These are phyloP conservation scores for Xylaria sp. DNA, from an alignment of 2,329 filamentous ascomycete genomes.

Conservation along the genomic window DNA sequence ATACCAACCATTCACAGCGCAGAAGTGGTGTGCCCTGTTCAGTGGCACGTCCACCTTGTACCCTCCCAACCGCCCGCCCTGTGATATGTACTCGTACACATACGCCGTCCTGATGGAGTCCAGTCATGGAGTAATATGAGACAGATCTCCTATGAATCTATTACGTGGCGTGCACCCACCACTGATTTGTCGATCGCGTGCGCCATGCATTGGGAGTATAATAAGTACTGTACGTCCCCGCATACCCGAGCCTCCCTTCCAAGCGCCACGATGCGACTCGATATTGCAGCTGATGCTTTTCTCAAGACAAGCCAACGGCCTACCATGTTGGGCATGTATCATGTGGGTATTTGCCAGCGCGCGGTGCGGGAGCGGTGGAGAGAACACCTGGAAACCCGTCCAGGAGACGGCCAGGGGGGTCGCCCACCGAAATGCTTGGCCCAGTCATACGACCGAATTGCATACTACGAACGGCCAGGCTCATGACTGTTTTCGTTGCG, in stretches of 20 bases:
- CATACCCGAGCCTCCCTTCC: constrained; percentile 5
- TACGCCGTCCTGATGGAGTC: neutral
- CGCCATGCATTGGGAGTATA: neutral
- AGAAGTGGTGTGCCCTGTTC: too few species aligned
- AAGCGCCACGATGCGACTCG: constrained; percentile 1
- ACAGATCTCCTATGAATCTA: neutral
- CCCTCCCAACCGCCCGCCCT: neutral
- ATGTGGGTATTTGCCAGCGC: neutral
- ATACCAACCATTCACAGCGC: neutral
- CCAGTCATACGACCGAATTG: neutral
- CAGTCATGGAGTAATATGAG: neutral
- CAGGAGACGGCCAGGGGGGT: neutral
- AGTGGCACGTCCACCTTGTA: too few species aligned
- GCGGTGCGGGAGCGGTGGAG: neutral
- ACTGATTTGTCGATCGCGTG: neutral
- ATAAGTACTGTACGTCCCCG: constrained; percentile 2
- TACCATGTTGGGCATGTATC: constrained; percentile 4
- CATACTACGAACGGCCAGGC: neutral
- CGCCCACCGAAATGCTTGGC: neutral
- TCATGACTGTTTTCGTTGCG: neutral
- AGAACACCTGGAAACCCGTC: neutral
- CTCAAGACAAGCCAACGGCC: neutral
- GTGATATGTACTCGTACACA: neutral
- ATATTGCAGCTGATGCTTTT: constrained; percentile 2
- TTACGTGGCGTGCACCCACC: neutral